Percentiles rank a stretch among this genome's conserved stretches.
Evolutionary conservation across 73 alveolate species (phyloP).

Genomic region (Paramecium pentaurelia): DNA sequence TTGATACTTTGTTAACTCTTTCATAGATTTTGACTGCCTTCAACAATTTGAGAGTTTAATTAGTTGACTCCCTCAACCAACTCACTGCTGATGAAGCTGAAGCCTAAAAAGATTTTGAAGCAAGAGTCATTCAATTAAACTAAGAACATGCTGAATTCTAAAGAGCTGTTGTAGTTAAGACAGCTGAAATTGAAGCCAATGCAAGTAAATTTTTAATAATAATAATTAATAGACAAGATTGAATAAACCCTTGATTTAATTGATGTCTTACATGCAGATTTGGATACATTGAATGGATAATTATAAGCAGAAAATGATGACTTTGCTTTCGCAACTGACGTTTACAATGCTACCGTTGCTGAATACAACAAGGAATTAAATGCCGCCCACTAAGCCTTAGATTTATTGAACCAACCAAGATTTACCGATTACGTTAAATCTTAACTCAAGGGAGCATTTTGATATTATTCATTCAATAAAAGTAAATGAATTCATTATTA

Average conservation of each 20-base stretch:
- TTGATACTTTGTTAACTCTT: background rate
- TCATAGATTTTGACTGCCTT: constrained; percentile 20
- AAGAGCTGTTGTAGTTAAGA: constrained; percentile 36
- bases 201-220: constrained; percentile 10
- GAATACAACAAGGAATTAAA: constrained; percentile 41
- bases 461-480: constrained; percentile 6
- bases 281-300: constrained; percentile 26
- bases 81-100: constrained; percentile 48
- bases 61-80: constrained; percentile 13
- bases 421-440: constrained; percentile 36
- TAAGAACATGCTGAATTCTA: constrained; percentile 36
- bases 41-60: constrained; percentile 24
- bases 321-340: constrained; percentile 10
- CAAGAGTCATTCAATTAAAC: constrained; percentile 7
- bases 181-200: constrained; percentile 44
- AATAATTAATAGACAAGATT: background rate
- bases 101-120: constrained; percentile 22
- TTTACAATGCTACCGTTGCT: constrained; percentile 12
- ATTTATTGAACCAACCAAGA: constrained; percentile 44
- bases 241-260: constrained; percentile 28
- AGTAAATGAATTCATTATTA: background rate
- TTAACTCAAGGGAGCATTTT: constrained; percentile 12
- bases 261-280: constrained; percentile 9
- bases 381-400: constrained; percentile 28
- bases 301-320: constrained; percentile 45